These are phyloP conservation scores for Omphalea diandra DNA, from an alignment of 441 rosid species.

Conservation along the genomic window DNA sequence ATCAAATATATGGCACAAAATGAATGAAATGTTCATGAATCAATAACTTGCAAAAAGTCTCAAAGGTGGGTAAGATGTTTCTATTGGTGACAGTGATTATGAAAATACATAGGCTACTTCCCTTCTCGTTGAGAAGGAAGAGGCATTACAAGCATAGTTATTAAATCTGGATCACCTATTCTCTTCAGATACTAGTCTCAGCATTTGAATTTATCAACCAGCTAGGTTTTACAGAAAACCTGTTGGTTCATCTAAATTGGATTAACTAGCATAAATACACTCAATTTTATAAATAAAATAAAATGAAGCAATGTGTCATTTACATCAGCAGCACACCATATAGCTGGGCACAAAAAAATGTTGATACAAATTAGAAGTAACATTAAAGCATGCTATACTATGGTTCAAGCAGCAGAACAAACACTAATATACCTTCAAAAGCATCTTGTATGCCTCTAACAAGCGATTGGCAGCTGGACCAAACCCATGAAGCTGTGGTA, in stretches of 20 bases:
- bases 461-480: constrained; percentile 98
- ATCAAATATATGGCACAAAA: constrained; percentile 2
- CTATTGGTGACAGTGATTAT: too few relatives aligned
- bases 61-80: not conserved
- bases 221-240: not conserved
- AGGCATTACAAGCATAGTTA: not conserved
- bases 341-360: not conserved
- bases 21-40: not conserved
- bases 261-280: not conserved
- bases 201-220: not conserved
- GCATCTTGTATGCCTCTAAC: constrained; percentile 97
- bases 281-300: not conserved
- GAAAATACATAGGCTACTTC: too few relatives aligned
- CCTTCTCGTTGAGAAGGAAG: too few relatives aligned
- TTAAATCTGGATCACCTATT: not conserved
- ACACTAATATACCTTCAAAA: constrained; percentile 61
- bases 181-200: not conserved
- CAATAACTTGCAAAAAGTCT: not conserved
- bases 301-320: not conserved
- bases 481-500: constrained; percentile 98
- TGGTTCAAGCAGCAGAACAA: not conserved
- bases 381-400: not conserved
- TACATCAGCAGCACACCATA: not conserved
- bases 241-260: not conserved
- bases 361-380: not conserved